Conservation (phyloP, 108 stramenopile genomes). For the Skeletonema tropicum region DNA sequence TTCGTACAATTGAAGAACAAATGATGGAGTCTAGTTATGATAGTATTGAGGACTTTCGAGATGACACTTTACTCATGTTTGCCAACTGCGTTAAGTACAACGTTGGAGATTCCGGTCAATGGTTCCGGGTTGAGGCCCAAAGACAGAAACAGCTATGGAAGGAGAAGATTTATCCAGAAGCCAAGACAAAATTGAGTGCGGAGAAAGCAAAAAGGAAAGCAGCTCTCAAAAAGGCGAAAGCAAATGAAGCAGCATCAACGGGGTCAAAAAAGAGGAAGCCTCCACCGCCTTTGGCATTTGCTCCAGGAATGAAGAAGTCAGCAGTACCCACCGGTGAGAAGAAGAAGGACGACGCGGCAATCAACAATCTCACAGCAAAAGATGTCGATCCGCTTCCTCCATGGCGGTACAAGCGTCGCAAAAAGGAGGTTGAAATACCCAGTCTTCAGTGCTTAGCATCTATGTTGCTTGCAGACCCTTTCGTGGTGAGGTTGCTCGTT, state of each 20-base stretch:
- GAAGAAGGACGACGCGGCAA: constrained; percentile 39
- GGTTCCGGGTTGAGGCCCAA: constrained; percentile 83
- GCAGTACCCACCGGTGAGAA: constrained; percentile 15
- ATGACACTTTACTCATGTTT: constrained; percentile 79
- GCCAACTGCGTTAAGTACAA: constrained; percentile 87
- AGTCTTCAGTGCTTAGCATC: constrained; percentile 83
- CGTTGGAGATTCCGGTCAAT: constrained; percentile 71
- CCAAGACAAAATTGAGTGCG: constrained; percentile 53
- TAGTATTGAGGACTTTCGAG: constrained; percentile 65
- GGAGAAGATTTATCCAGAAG: constrained; percentile 72
- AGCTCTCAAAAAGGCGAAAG: constrained; percentile 42
- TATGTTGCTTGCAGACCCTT: constrained; percentile 88
- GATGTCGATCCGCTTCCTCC: constrained; percentile 54
- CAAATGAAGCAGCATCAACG: constrained; percentile 24
- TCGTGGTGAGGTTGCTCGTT: constrained; percentile 75
- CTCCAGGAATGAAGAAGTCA: constrained; percentile 20
- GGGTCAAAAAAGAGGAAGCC: constrained; percentile 60
- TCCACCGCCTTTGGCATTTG: constrained; percentile 47
- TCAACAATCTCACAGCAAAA: constrained; percentile 42
- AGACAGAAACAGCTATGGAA: constrained; percentile 79
- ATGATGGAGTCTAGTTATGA: constrained; percentile 64
- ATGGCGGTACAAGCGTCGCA: constrained; percentile 59
- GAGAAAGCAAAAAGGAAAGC: constrained; percentile 68
- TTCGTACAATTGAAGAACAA: constrained; percentile 78
- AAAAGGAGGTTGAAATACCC: constrained; percentile 56